phyloP scores from a whole-genome alignment of 352 stramenopile species.

The Pythium oligandrum region DNA sequence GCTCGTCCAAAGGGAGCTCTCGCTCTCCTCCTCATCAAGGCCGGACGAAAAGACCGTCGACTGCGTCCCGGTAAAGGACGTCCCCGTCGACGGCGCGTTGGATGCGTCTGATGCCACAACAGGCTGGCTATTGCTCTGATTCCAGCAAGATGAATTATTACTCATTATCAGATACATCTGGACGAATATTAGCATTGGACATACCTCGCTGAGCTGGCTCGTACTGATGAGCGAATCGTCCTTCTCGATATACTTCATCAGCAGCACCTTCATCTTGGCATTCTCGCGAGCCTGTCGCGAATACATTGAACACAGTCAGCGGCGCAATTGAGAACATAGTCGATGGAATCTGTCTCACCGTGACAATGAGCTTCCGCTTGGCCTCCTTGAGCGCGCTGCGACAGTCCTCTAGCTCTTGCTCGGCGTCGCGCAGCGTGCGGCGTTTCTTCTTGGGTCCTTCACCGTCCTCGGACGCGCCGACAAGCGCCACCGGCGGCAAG shows the following conservation, averaged over 20 bases:
- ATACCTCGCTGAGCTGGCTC: constrained; percentile 55
- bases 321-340: background rate
- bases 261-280: constrained; percentile 81
- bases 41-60: constrained; percentile 34
- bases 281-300: constrained; percentile 60
- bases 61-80: constrained; percentile 24
- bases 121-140: constrained; percentile 19
- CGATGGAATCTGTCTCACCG: constrained; percentile 18
- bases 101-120: constrained; percentile 12
- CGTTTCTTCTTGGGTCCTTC: constrained; percentile 54
- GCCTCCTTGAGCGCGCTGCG: constrained; percentile 44
- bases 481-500: too few relatives aligned
- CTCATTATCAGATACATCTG: background rate
- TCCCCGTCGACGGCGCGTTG: constrained; percentile 5
- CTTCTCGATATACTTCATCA: constrained; percentile 86
- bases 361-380: constrained; percentile 63
- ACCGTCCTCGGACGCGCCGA: too few relatives aligned
- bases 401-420: constrained; percentile 49
- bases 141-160: too few relatives aligned
- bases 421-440: constrained; percentile 62
- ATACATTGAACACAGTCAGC: background rate
- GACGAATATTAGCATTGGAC: too few relatives aligned
- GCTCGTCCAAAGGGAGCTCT: constrained; percentile 50
- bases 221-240: constrained; percentile 74
- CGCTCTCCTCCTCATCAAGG: constrained; percentile 50